Conservation (phyloP, 345 rosid genomes). For the Citrus medica region DNA sequence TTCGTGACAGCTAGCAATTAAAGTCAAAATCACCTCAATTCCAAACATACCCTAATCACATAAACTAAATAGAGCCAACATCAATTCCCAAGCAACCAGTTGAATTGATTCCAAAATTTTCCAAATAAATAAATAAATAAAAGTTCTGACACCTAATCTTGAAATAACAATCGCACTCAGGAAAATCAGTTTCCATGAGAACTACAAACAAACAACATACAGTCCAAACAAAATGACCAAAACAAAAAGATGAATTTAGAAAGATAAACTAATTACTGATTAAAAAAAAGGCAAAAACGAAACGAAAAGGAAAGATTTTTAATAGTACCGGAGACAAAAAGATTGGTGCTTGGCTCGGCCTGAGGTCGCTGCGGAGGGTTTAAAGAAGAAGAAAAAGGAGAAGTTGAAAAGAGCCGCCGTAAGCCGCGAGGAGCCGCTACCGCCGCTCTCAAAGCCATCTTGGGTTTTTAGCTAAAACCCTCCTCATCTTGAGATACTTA, state of each 20-base stretch:
- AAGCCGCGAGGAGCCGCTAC: conserved; percentile 42
- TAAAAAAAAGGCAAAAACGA: not conserved
- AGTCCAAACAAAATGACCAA: not conserved
- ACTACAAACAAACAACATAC: not conserved
- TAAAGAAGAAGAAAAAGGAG: conserved; percentile 33
- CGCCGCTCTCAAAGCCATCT: conserved; percentile 39
- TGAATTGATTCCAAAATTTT: not conserved
- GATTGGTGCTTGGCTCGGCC: conserved; percentile 75
- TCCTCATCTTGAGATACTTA: not conserved
- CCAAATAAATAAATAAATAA: not conserved
- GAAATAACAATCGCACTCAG: not conserved
- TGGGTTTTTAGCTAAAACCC: conserved; percentile 23
- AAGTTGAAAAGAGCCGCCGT: conserved; percentile 46
- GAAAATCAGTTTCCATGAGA: not conserved
- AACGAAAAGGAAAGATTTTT: not conserved
- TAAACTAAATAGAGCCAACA: not conserved
- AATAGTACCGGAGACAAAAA: conserved; percentile 60
- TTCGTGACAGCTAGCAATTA: not conserved
- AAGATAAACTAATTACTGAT: not conserved
- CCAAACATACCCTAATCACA: not conserved
- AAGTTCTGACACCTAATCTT: not conserved
- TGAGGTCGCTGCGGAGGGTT: conserved; percentile 34
- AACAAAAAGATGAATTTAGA: not conserved
- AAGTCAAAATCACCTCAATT: not conserved
- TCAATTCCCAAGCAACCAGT: not conserved